Evolutionary conservation across 106 monocot species (phyloP), one percentile per base, ranked within the genome.

Genomic region (Xerophyta viscosa): DNA sequence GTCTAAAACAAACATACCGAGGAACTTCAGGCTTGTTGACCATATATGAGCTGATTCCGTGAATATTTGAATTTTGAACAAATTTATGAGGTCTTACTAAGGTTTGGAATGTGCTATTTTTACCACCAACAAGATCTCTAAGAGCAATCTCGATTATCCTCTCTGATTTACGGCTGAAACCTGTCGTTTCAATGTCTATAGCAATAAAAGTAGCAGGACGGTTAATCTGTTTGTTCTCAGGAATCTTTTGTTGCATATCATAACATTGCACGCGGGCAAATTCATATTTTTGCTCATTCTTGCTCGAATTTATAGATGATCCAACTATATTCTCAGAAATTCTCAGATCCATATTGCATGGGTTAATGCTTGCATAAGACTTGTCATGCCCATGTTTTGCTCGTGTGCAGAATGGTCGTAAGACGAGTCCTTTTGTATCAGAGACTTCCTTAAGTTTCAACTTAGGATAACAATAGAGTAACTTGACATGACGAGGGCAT

Each of bases 181-280:
- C 90, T 55, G 90, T 90, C 24, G 98, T 99, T 60, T 99, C 98
- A 55, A 86, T 86, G 54, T 99, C 98, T 64, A 99, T 71, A 59
- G 80, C 90, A 46, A 99, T 41, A 46, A 99, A 57, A 29, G 67
- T 64, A 20, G 83, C 86, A 52, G 90, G 90, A 51, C 86, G 43
- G 20, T 83, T 71, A 37, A 45, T 45, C 8, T 11, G 12, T 64
- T 59, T 99, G 10, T 37, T 53, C 21, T 68, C 58, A 30, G 27
- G 18, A 48, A 53, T 62, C 19, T 57, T 48, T 33, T 66, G 29
- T 50, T 71, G 64, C 29, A n/a, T n/a, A n/a, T 60, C 55, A 37
- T 39, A 65, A 25, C 43, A 57, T n/a, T 75, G 52, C 20, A 66
- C 56, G 39, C 60, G 31, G 61, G 64, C 66, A 46, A 66, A 54